Evolutionary conservation across 495 filamentous ascomycete species (phyloP).

Genomic region (Cladorrhinum samala): DNA sequence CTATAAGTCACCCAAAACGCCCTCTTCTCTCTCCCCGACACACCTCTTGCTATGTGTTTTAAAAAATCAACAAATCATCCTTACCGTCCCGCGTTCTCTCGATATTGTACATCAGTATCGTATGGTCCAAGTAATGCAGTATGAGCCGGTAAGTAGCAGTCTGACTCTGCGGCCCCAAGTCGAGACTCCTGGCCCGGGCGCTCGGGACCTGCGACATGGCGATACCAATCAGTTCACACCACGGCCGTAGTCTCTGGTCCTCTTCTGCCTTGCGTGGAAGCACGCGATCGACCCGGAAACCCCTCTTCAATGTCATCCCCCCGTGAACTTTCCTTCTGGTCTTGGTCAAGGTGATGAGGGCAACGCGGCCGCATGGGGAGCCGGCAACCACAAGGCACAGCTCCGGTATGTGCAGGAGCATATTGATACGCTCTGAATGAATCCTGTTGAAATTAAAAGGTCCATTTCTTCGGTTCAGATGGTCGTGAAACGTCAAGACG

Average conservation of each 20-base stretch:
- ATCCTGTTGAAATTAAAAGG: constrained; percentile 35
- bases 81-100: constrained; percentile 5
- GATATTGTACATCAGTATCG: constrained; percentile 78
- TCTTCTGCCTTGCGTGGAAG: constrained; percentile 38
- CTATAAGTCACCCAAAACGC: too few relatives aligned
- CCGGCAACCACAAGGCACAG: constrained; percentile 69
- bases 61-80: constrained; percentile 25
- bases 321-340: constrained; percentile 34
- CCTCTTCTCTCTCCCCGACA: too few relatives aligned
- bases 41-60: too few relatives aligned
- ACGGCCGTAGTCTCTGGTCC: constrained; percentile 27
- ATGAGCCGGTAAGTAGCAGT: constrained; percentile 58
- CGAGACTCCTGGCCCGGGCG: constrained; percentile 46
- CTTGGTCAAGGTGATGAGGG: constrained; percentile 63
- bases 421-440: constrained; percentile 63
- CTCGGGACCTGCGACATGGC: constrained; percentile 35
- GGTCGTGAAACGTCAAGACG: constrained; percentile 42
- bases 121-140: constrained; percentile 68
- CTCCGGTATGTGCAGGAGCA: constrained; percentile 70
- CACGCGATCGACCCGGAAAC: constrained; percentile 39
- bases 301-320: constrained; percentile 21
- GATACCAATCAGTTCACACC: constrained; percentile 36
- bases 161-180: constrained; percentile 25
- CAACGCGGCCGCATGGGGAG: constrained; percentile 67
- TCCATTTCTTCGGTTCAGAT: too few relatives aligned